Base-by-base conservation (phyloP, 345 rosid genomes). In the Populus tremula region DNA sequence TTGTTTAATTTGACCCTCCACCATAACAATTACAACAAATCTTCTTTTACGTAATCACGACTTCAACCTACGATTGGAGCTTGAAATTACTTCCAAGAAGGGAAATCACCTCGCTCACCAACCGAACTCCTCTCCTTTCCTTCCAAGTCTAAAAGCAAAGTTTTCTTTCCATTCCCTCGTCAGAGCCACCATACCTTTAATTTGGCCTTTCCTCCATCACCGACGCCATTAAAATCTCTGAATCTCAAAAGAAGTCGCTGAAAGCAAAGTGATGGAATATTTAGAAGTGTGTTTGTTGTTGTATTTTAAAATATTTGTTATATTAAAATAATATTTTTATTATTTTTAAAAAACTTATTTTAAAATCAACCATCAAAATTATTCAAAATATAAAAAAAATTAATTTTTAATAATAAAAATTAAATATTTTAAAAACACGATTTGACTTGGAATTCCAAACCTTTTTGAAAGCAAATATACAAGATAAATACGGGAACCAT, bases 31-130 rank as follows among this genome's bases (percentile, higher is more conserved):
- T 11, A 14, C 13, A 36, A 1, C 47, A 6, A 43, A 43, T 43
- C 20, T 9, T 69, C 54, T 17, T 21, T 12, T 2, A 16, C 47
- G 43, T 20, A 39, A 25, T 23, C 9, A 69, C 41, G 53, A 31
- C 59, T 16, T 18, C 1, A 5, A 2, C 31, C 25, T 14, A 69
- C 29, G 62, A 69, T 69, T 29, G 16, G 38, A 54, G 27, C 8
- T 72, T 78, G 76, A 38, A 50, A 50, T 50, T 29, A n/a, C 69
- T 38, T 78, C 66, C 29, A 72, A 38, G 76, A 2, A 2, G 31
- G 43, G 77, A 5, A 53, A 53, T 38, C 72, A 23, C 56, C 65
- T 71, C 50, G 63, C 81, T 76, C 6, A 65, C 9, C 74, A 4
- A 13, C 50, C 45, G 8, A 38, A 8, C 45, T 4, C 61, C 27